Conservation (phyloP, 2,329 filamentous ascomycete species). For the Trichoderma sp. region DNA sequence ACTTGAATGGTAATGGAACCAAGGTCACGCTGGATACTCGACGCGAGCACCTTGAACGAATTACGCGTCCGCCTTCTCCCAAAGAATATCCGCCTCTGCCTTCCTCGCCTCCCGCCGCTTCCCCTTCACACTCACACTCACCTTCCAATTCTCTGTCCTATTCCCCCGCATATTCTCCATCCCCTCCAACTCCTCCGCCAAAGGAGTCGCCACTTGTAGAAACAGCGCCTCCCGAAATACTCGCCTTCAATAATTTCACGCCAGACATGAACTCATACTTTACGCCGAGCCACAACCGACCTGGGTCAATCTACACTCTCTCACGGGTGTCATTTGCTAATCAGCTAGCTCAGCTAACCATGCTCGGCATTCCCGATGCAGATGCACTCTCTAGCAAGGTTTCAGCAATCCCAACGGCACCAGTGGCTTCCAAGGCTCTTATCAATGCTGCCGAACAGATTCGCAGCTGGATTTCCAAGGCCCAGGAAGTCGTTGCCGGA, state of each 20-base stretch:
- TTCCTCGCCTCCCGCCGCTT: conserved; percentile 28
- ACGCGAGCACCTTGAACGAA: conserved; percentile 59
- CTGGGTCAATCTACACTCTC: conserved; percentile 90
- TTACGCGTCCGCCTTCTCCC: conserved; percentile 43
- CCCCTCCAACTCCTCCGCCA: conserved; percentile 44
- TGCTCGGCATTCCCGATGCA: conserved; percentile 84
- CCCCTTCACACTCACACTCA: conserved; percentile 5
- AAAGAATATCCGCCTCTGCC: conserved; percentile 15
- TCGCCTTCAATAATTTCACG: conserved; percentile 47
- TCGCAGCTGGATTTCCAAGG: conserved; percentile 89
- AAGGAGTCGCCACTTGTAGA: conserved; percentile 40
- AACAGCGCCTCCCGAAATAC: conserved; percentile 27
- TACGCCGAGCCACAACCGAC: conserved; percentile 65
- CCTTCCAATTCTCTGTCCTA: conserved; percentile 2
- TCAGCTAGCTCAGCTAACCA: conserved; percentile 88
- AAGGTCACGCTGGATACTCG: conserved; percentile 61
- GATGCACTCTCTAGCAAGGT: conserved; percentile 81
- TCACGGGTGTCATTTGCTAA: conserved; percentile 90
- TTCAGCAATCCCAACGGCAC: conserved; percentile 79
- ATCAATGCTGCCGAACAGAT: conserved; percentile 91
- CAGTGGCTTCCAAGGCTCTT: conserved; percentile 79
- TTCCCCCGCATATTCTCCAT: conserved; percentile 16
- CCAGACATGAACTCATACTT: conserved; percentile 64
- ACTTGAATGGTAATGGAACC: conserved; percentile 67
- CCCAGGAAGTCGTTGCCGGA: conserved; percentile 82